phyloP scores from a whole-genome alignment of 176 grass and related monocot species.

The Avena sativa region DNA sequence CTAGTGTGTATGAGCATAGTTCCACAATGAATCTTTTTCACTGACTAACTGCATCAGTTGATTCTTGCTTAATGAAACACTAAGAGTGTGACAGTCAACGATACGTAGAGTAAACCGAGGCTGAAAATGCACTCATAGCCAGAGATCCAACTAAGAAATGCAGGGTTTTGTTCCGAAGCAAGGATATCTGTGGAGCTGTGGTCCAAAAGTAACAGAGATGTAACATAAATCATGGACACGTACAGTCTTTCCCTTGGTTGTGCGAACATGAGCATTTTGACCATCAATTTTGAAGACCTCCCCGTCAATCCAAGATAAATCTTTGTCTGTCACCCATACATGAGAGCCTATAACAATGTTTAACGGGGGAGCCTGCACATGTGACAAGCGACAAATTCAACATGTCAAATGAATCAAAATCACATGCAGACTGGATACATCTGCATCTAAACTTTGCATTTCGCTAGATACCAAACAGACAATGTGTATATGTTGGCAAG shows the following conservation, averaged over 20 bases:
- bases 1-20: conserved; percentile 16
- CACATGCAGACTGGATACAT: conserved; percentile 21
- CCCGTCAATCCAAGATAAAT: conserved; percentile 90
- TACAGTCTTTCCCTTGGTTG: conserved; percentile 90
- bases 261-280: conserved; percentile 68
- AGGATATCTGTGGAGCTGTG: not conserved
- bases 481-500: not conserved
- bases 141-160: conserved; percentile 21
- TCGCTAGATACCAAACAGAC: not conserved
- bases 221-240: conserved; percentile 27
- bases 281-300: conserved; percentile 82
- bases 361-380: conserved; percentile 50
- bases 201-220: conserved; percentile 22
- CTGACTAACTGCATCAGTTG: not conserved
- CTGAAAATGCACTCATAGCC: not conserved
- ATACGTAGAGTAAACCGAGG: not conserved
- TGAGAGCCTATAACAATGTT: conserved; percentile 92
- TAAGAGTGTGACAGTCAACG: not conserved
- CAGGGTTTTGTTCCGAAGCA: not conserved
- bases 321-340: conserved; percentile 86
- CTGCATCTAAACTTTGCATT: not conserved
- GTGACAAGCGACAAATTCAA: conserved; percentile 25
- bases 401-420: conserved; percentile 24
- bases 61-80: conserved; percentile 27
- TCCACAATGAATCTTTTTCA: not conserved